phyloP scores from a whole-genome alignment of 495 filamentous ascomycete species.

The Parathielavia hyrcaniae region DNA sequence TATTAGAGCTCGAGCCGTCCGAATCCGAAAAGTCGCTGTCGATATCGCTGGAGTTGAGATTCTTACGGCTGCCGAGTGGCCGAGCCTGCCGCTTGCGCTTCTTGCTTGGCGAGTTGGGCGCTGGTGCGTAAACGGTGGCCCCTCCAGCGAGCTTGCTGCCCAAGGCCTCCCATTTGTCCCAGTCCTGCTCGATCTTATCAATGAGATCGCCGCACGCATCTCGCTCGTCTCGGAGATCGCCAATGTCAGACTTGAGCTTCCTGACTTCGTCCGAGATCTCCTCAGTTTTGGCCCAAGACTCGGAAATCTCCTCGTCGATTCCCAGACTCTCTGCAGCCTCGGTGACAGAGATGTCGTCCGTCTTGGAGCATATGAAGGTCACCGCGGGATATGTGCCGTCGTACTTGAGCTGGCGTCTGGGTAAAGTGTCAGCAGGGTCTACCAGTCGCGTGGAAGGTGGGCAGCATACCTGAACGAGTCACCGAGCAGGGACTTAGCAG shows the following conservation, averaged over 20 bases:
- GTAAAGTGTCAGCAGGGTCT: not conserved
- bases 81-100: constrained; percentile 29
- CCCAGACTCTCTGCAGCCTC: constrained; percentile 33
- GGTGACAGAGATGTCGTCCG: constrained; percentile 54
- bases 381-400: constrained; percentile 53
- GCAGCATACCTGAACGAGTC: constrained; percentile 46
- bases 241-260: constrained; percentile 40
- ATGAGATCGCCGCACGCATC: constrained; percentile 13
- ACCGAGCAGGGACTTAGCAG: constrained; percentile 55
- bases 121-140: constrained; percentile 46
- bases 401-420: constrained; percentile 53
- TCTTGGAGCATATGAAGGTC: constrained; percentile 63
- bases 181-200: constrained; percentile 34
- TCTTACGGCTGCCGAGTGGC: constrained; percentile 23
- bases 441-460: not conserved
- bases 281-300: constrained; percentile 18
- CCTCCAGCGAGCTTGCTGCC: constrained; percentile 41
- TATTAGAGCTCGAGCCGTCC: constrained; percentile 23
- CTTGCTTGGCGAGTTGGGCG: constrained; percentile 21
- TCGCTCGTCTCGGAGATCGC: constrained; percentile 33
- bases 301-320: constrained; percentile 43
- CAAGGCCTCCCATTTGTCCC: constrained; percentile 45
- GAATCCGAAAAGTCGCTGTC: constrained; percentile 18
- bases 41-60: constrained; percentile 17
- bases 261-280: constrained; percentile 18